phyloP scores from a whole-genome alignment of 169 alveolate species.

The Plasmodium cynomolgi region DNA sequence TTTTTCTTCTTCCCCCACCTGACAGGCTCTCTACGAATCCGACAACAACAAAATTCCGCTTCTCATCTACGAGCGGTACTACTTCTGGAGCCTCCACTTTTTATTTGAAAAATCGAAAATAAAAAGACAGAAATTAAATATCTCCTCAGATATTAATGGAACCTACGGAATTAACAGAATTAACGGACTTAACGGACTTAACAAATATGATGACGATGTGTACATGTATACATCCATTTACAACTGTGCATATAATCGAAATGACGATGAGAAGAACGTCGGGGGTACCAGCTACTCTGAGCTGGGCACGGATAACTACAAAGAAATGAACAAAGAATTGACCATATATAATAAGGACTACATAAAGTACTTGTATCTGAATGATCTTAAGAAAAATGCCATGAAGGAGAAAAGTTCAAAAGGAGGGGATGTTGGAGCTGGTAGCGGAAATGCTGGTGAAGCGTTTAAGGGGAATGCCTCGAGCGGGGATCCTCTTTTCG shows the following conservation, averaged over 20 bases:
- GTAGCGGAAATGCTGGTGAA: neutral
- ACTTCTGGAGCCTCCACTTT: conserved; percentile 69
- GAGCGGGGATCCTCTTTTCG: neutral
- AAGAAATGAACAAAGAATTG: conserved; percentile 6
- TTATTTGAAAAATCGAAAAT: conserved; percentile 61
- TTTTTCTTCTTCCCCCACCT: neutral
- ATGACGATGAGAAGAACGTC: neutral
- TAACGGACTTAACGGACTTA: neutral
- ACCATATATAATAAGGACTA: conserved; percentile 6
- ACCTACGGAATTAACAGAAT: neutral
- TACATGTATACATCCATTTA: conserved; percentile 63
- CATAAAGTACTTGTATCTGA: conserved; percentile 9
- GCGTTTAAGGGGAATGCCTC: neutral
- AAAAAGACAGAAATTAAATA: conserved; percentile 55
- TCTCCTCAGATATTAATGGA: neutral
- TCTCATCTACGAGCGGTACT: conserved; percentile 49
- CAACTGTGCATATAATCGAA: conserved; percentile 17
- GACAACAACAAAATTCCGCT: conserved; percentile 33
- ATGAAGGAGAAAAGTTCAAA: neutral
- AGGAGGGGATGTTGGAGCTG: neutral
- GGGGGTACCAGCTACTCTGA: neutral
- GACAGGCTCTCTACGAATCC: conserved; percentile 28
- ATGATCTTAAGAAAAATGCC: conserved; percentile 16
- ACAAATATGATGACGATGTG: conserved; percentile 23
- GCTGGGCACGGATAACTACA: neutral